phyloP scores from a whole-genome alignment of 2,329 filamentous ascomycete species.

The Teratosphaeria zuluensis region DNA sequence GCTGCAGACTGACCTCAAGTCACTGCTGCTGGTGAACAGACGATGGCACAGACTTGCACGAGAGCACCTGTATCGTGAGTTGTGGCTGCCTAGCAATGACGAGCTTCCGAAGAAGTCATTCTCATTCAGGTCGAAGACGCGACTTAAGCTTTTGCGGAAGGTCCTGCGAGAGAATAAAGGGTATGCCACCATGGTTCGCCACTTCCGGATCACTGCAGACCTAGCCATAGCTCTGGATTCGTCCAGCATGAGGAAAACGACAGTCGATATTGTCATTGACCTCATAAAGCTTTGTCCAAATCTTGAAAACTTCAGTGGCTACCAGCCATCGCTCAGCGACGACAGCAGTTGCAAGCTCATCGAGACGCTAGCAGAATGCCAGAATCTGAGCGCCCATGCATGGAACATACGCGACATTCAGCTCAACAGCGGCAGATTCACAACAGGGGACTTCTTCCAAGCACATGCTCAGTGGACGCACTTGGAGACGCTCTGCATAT shows the following conservation, averaged over 20 bases:
- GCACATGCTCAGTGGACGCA: slow-evolving; percentile 42
- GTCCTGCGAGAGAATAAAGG: slow-evolving; percentile 43
- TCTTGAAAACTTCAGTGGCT: slow-evolving; percentile 45
- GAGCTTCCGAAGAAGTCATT: slow-evolving; percentile 34
- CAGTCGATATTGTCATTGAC: slow-evolving; percentile 44
- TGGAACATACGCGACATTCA: slow-evolving; percentile 39
- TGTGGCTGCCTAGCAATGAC: slow-evolving; percentile 21
- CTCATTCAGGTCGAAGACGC: slow-evolving; percentile 31
- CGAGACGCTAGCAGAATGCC: slow-evolving; percentile 46
- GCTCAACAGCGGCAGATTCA: slow-evolving; percentile 10
- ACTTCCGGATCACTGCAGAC: slow-evolving; percentile 44
- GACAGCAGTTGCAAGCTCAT: slow-evolving; percentile 7
- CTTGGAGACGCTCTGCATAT: slow-evolving; percentile 45
- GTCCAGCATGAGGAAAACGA: slow-evolving; percentile 33
- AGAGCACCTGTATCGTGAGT: slow-evolving; percentile 37
- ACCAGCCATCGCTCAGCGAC: slow-evolving; percentile 33
- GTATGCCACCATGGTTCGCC: slow-evolving; percentile 43
- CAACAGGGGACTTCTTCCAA: slow-evolving; percentile 29
- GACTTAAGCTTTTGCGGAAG: slow-evolving; percentile 45
- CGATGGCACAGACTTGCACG: slow-evolving; percentile 47
- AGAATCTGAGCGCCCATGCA: slow-evolving; percentile 44
- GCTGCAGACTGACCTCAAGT: slow-evolving; percentile 45
- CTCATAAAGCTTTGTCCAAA: slow-evolving; percentile 51
- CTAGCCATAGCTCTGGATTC: slow-evolving; percentile 30
- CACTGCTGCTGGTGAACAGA: slow-evolving; percentile 45